phyloP scores from a whole-genome alignment of 768 basidiomycete genomes.

The Suillus fuscotomentosus region DNA sequence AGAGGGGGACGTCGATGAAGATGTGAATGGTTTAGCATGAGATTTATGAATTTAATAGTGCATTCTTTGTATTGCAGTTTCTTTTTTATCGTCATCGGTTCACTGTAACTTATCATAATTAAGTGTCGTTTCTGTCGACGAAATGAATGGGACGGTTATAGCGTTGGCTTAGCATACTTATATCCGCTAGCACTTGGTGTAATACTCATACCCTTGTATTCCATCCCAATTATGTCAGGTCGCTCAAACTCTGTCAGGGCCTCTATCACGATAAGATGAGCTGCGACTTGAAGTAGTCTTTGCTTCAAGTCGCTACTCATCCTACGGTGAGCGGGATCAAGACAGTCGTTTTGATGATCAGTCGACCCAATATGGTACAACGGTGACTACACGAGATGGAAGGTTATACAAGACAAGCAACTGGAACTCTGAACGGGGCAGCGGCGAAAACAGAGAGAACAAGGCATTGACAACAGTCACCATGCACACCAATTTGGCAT shows the following conservation, averaged over 20 bases:
- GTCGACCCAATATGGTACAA: not conserved
- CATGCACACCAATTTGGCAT: not conserved
- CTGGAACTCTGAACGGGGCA: not conserved
- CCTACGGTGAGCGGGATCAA: not conserved
- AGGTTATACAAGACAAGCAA: not conserved
- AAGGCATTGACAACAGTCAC: not conserved
- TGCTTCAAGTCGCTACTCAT: not conserved
- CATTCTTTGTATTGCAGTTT: not conserved
- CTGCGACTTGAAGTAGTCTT: not conserved
- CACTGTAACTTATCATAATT: not conserved
- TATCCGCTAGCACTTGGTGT: not conserved
- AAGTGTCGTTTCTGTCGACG: not conserved
- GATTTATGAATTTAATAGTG: not conserved
- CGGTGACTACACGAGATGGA: not conserved
- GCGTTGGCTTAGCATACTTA: not conserved
- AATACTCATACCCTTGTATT: not conserved
- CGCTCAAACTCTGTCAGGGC: not conserved
- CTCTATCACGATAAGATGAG: not conserved
- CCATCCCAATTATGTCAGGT: not conserved
- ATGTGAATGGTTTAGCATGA: not conserved
- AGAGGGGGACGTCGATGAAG: conserved; percentile 9
- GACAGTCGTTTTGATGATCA: not conserved
- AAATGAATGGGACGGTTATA: not conserved
- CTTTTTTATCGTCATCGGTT: not conserved
- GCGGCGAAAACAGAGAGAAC: not conserved